Evolutionary conservation across 371 early-diverging fungal genomes (phyloP).

Genomic region (Vittaforma corneae): DNA sequence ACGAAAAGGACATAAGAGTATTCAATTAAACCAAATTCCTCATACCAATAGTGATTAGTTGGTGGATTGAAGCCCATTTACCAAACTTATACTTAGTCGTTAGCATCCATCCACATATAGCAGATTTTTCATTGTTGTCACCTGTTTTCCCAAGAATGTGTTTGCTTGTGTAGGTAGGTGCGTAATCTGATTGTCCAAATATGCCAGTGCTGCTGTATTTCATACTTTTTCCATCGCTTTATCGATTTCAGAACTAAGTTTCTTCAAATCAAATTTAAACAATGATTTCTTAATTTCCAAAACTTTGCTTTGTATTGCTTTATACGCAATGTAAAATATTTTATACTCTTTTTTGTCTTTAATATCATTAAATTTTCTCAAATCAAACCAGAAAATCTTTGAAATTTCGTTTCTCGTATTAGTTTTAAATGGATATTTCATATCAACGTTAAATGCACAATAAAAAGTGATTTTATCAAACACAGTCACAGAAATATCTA

Average conservation of each 20-base stretch:
- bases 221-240: slow-evolving; percentile 6
- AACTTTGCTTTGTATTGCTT: background rate
- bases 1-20: too few species aligned
- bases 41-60: too few species aligned
- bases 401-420: slow-evolving; percentile 85
- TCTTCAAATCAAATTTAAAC: slow-evolving; percentile 23
- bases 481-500: slow-evolving; percentile 27
- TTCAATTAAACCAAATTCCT: too few species aligned
- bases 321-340: slow-evolving; percentile 7
- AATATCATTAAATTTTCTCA: slow-evolving; percentile 14
- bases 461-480: slow-evolving; percentile 74
- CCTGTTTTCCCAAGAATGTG: too few species aligned
- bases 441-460: slow-evolving; percentile 74
- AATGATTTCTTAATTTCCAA: background rate
- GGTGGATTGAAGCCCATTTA: too few species aligned
- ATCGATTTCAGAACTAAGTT: background rate
- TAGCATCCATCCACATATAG: too few species aligned
- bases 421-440: slow-evolving; percentile 69
- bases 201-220: too few species aligned
- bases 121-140: too few species aligned
- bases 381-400: slow-evolving; percentile 47
- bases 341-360: slow-evolving; percentile 15
- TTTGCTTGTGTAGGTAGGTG: too few species aligned
- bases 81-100: too few species aligned
- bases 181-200: too few species aligned